Conservation (phyloP, 2,329 filamentous ascomycete genomes). For the Plectosphaerella cucumerina region DNA sequence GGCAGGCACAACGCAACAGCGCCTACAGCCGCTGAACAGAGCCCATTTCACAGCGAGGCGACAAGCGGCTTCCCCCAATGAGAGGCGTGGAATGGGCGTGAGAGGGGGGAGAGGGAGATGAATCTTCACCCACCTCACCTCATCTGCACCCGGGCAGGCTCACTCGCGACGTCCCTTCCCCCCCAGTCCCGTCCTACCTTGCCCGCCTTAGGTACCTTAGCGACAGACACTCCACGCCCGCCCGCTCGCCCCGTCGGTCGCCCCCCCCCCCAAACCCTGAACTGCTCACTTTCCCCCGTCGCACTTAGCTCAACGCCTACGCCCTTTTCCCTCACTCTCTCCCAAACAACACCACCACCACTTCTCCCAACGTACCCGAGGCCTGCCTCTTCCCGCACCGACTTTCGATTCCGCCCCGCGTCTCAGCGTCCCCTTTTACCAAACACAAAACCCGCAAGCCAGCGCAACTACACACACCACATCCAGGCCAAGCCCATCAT, state of each 20-base stretch:
- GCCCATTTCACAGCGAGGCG: too few relatives aligned
- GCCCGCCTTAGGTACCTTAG: too few relatives aligned
- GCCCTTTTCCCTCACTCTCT: neutral
- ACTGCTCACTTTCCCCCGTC: neutral
- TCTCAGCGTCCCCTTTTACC: slow-evolving; percentile 1
- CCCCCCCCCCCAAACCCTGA: neutral
- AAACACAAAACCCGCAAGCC: neutral
- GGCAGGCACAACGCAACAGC: too few relatives aligned
- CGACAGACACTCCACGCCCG: too few relatives aligned
- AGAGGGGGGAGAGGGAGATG: too few relatives aligned
- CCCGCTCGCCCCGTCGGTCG: neutral
- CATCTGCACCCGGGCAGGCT: too few relatives aligned
- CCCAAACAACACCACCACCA: neutral
- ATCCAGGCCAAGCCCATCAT: slow-evolving; percentile 10
- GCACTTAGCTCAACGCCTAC: neutral
- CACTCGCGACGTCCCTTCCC: neutral
- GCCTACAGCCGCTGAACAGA: too few relatives aligned
- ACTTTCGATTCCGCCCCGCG: neutral
- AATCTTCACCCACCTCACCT: neutral
- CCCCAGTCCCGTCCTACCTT: too few relatives aligned
- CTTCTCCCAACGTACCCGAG: neutral
- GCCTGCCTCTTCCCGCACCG: neutral
- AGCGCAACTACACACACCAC: slow-evolving; percentile 1
- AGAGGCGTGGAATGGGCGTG: too few relatives aligned
- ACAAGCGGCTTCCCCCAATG: neutral